These are phyloP conservation scores for Ganoderma resinaceum DNA, from an alignment of 1,284 basidiomycete species.

Conservation along the genomic window DNA sequence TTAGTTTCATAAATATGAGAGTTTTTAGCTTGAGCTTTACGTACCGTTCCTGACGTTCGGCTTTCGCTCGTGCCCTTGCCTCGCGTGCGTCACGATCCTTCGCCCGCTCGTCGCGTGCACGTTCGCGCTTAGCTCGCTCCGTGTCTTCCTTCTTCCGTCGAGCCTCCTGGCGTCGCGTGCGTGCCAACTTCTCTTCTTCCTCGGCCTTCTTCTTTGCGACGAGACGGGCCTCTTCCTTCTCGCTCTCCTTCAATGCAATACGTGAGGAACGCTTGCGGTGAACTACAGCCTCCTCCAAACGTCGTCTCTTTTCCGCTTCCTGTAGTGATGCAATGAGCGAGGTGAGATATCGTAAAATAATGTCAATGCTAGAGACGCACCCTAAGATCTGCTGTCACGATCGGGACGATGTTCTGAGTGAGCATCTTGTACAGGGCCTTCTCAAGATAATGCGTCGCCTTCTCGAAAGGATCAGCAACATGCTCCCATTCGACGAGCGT, in stretches of 20 bases:
- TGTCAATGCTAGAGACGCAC: slow-evolving; percentile 45
- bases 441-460: slow-evolving; percentile 81
- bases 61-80: slow-evolving; percentile 36
- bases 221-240: slow-evolving; percentile 70
- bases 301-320: slow-evolving; percentile 69
- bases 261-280: slow-evolving; percentile 87
- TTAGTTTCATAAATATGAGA: background rate
- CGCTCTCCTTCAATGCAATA: slow-evolving; percentile 76
- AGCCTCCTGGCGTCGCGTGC: slow-evolving; percentile 67
- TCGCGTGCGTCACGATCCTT: slow-evolving; percentile 59
- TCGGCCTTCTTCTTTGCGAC: slow-evolving; percentile 62
- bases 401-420: slow-evolving; percentile 68
- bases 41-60: slow-evolving; percentile 33
- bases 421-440: slow-evolving; percentile 78
- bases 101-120: slow-evolving; percentile 58
- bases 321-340: slow-evolving; percentile 39
- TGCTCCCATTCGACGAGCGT: slow-evolving; percentile 85
- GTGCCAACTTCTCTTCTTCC: slow-evolving; percentile 68
- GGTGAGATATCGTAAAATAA: slow-evolving; percentile 5
- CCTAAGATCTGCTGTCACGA: slow-evolving; percentile 67
- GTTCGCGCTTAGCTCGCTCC: slow-evolving; percentile 64
- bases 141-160: slow-evolving; percentile 70
- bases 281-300: slow-evolving; percentile 71
- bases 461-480: slow-evolving; percentile 74
- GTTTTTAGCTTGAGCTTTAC: slow-evolving; percentile 12